Base-by-base conservation (phyloP, 2,329 filamentous ascomycete species). In the Sphaerostilbella broomeana region DNA sequence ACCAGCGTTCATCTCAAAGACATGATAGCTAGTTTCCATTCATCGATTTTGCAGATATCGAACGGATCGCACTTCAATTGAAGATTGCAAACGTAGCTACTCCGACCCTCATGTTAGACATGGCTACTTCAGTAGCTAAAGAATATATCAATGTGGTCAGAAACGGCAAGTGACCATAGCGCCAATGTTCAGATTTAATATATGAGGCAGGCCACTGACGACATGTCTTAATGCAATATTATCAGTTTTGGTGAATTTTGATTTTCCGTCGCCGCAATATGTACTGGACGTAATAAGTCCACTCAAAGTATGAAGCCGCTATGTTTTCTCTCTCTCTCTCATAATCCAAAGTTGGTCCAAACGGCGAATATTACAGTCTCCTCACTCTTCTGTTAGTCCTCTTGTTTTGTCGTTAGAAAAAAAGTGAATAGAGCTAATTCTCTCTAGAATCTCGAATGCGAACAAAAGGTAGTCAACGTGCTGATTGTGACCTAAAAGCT, bases 211-310 rank as follows among this genome's bases (percentile, higher is more conserved):
- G 18, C 31, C 12, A 29, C 10, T 3, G 25, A 28, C 26, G 9
- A 20, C 18, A 34, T 18, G 17, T 12, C 61, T 61, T 62, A 63
- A 69, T 69, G 68, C 67, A 65, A 61, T 65, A 67, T 65, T 67
- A 67, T 62, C 62, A 67, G 60, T 65, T 61, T 62, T 56, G 43
- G 50, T 21, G 46, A 35, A 50, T 45, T 47, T 51, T 39, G 52
- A 51, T 54, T 49, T 53, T 51, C 51, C 51, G 45, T 51, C 53
- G 51, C 48, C 51, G 56, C 55, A 18, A 47, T 60, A 61, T 63
- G 55, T 62, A 59, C 58, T 45, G 48, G 50, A 50, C 49, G 49
- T 43, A 48, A 47, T 44, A 53, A n/a, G 56, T 53, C 51, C 51
- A 36, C 35, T 43, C 43, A 44, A 51, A 57, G 50, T 50, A 51